phyloP scores from a whole-genome alignment of 2,329 filamentous ascomycete species.

The Aureobasidium lini region DNA sequence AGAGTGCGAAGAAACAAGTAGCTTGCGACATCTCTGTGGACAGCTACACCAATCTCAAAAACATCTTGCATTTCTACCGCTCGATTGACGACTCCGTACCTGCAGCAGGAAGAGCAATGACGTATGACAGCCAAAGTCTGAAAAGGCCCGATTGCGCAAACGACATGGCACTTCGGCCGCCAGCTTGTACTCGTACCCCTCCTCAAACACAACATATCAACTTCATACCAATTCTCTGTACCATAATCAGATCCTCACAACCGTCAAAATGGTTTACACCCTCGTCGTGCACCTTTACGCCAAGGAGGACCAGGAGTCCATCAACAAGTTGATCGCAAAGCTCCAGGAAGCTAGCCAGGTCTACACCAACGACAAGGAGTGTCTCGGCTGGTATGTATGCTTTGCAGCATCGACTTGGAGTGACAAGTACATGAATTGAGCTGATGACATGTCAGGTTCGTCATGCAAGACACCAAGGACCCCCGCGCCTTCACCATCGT shows the following conservation, averaged over 20 bases:
- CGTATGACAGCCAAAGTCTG: no score
- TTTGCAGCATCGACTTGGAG: not conserved
- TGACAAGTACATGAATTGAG: not conserved
- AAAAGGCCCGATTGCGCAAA: no score
- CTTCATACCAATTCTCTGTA: no score
- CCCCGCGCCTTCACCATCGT: constrained; percentile 66
- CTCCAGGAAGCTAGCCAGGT: constrained; percentile 67
- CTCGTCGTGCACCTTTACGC: constrained; percentile 64
- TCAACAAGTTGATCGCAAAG: constrained; percentile 62
- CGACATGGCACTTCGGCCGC: no score
- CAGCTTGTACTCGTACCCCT: no score
- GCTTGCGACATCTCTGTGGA: no score
- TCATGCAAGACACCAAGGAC: constrained; percentile 68
- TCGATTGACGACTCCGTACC: no score
- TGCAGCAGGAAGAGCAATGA: no score
- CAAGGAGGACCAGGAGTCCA: constrained; percentile 56
- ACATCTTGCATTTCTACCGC: no score
- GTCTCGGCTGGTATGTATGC: constrained; percentile 28
- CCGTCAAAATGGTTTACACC: constrained; percentile 55
- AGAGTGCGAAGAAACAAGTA: no score
- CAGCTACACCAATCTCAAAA: no score
- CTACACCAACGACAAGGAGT: constrained; percentile 66
- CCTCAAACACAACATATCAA: no score
- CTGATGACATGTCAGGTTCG: constrained; percentile 48
- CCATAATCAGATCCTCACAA: not conserved